Percentiles rank a stretch among this genome's conserved stretches.
phyloP scores from a whole-genome alignment of 2,329 filamentous ascomycete genomes.

The Xylaria digitata region DNA sequence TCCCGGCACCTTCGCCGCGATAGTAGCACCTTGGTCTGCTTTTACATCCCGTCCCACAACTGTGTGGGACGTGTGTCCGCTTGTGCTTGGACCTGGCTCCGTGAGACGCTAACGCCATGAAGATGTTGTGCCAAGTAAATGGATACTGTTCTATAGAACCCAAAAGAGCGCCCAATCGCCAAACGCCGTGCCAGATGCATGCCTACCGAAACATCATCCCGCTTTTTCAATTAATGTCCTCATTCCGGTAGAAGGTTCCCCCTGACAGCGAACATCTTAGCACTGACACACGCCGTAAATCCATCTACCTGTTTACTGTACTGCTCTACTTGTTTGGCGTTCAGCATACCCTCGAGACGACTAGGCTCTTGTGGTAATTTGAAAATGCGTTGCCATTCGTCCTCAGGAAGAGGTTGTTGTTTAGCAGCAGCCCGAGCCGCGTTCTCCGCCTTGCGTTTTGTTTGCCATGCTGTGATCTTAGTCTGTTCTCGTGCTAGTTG shows the following conservation, averaged over 20 bases:
- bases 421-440: constrained; percentile 85
- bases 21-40: constrained; percentile 21
- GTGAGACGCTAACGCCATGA: constrained; percentile 23
- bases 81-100: constrained; percentile 20
- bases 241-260: constrained; percentile 72
- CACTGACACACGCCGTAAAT: constrained; percentile 89
- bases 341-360: constrained; percentile 91
- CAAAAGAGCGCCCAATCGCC: constrained; percentile 46
- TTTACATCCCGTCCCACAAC: constrained; percentile 17
- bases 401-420: constrained; percentile 88
- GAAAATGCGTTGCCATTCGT: constrained; percentile 98
- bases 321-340: constrained; percentile 95
- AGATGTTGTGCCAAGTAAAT: constrained; percentile 30
- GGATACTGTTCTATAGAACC: constrained; percentile 41
- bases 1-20: not conserved
- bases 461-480: constrained; percentile 97
- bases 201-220: constrained; percentile 40
- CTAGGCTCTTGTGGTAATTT: constrained; percentile 97
- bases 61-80: constrained; percentile 11
- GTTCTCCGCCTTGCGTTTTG: constrained; percentile 97
- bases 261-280: constrained; percentile 98
- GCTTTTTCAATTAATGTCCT: constrained; percentile 33
- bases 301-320: constrained; percentile 97
- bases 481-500: constrained; percentile 92
- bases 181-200: constrained; percentile 53